A percentile compares a stretch with the other conserved stretches of the same genome.
Conservation (phyloP, 192 early-diverging fungal species). For the Martensiomyces pterosporus region DNA sequence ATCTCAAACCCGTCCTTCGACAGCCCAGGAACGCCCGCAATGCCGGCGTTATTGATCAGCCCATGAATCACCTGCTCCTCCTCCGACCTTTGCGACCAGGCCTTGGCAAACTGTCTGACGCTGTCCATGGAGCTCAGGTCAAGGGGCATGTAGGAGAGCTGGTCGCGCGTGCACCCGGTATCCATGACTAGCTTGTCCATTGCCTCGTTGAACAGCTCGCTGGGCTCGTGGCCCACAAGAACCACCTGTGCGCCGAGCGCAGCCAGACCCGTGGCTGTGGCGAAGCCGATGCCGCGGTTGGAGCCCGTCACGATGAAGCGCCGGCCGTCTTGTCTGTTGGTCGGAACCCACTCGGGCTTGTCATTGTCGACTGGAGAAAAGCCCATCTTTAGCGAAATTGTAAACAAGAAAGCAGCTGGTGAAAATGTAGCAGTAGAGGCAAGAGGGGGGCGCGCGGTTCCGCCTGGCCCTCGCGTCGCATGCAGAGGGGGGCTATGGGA, state of each 20-base stretch:
- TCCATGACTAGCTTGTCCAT: conserved; percentile 39
- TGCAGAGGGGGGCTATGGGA: too few species aligned
- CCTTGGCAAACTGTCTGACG: conserved; percentile 18
- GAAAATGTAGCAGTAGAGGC: neutral
- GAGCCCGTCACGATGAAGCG: conserved; percentile 43
- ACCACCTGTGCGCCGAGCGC: conserved; percentile 45
- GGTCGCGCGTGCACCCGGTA: conserved; percentile 36
- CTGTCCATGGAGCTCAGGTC: conserved; percentile 43
- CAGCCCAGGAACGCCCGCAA: conserved; percentile 38
- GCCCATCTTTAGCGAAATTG: conserved; percentile 23
- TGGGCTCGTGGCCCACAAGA: conserved; percentile 34
- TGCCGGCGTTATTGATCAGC: conserved; percentile 48
- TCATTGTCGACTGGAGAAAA: conserved; percentile 26
- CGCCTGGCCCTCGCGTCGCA: neutral
- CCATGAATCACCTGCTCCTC: conserved; percentile 9
- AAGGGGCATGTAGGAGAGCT: conserved; percentile 38
- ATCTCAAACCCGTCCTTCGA: conserved; percentile 47
- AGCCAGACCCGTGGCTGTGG: conserved; percentile 36
- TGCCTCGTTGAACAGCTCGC: conserved; percentile 27
- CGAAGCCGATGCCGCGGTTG: conserved; percentile 46
- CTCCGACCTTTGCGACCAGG: conserved; percentile 22
- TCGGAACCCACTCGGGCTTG: conserved; percentile 37
- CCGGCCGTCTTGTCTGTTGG: conserved; percentile 28
- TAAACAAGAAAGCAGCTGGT: neutral
- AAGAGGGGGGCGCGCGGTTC: neutral